Evolutionary conservation across 768 basidiomycete species (phyloP), one percentile per base, ranked within the genome.

Genomic region (Coprinopsis cinerea): DNA sequence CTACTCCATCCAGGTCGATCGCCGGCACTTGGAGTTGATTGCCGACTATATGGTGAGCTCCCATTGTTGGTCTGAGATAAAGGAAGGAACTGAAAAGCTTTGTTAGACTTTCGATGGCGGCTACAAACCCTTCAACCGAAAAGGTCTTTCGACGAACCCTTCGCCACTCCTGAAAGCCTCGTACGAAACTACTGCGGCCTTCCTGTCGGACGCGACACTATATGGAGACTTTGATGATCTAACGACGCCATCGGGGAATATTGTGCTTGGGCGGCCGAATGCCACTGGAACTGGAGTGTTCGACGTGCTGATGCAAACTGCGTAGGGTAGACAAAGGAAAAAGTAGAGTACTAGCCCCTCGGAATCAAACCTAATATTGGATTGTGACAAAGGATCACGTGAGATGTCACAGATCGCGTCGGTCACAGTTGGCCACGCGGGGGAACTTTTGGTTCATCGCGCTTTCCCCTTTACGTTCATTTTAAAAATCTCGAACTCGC

Each of bases 101-200:
- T 47, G 15, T 18, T 47, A 98, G 95, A 98, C 96, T 0, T 97
- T 92, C 64, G 94, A 97, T 48, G 96, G 96, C 25, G 92, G 88
- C 24, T 99, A 94, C 75, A 95, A 91, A 68, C 92, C 96, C 1
- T 99, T 98, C 73, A 99, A 97, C 67, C 86, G 96, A 39, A 91
- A 87, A 55, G 96, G 96, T 47, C 88, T 99, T 51, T 85, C 90
- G 20, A 81, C 85, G 39, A 92, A 91, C 66, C 83, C 92, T 22
- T 97, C 94, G n/a, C 92, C 95, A 6, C 76, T 98, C 34, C 80
- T 98, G 48, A 98, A 98, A 66, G 96, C 96, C 1, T 96, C 93
- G 7, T 99, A 90, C 68, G 96, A 98, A 69, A 97, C 94, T 3
- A 98, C 95, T 0, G 89, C 86, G 1, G 76, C 85, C 1, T 96